Evolutionary conservation across 2,329 filamentous ascomycete genomes (phyloP).

Genomic region (Phialocephala subalpina): DNA sequence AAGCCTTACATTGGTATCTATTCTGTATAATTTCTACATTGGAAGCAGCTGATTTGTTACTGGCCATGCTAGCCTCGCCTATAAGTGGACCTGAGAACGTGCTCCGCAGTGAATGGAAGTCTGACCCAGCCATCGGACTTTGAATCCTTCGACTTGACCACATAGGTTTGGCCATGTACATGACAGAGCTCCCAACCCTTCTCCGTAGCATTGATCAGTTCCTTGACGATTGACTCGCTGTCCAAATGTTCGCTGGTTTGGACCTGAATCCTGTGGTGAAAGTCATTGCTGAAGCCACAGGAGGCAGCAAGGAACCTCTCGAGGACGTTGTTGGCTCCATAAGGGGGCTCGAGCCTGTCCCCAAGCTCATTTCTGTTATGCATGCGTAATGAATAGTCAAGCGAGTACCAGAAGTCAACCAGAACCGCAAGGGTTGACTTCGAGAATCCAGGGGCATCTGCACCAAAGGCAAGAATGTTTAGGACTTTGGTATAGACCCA

Average conservation of each 20-base stretch:
- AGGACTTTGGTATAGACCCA: conserved; percentile 28
- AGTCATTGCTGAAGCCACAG: neutral
- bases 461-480: conserved; percentile 38
- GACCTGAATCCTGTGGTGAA: neutral
- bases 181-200: neutral
- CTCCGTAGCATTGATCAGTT: neutral
- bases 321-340: too few species aligned
- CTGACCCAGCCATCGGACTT: neutral
- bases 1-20: neutral
- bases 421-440: neutral
- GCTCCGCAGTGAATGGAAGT: neutral
- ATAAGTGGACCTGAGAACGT: neutral
- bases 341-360: neutral
- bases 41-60: neutral
- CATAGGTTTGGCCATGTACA: neutral
- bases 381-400: neutral
- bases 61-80: too few species aligned
- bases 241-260: neutral
- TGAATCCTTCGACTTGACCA: neutral
- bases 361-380: neutral
- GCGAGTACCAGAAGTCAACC: neutral
- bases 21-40: neutral
- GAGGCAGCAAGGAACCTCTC: neutral
- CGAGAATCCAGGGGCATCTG: neutral
- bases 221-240: neutral